Base-by-base conservation (phyloP, 176 grass and related monocot species). In the Saccharum officinarum region DNA sequence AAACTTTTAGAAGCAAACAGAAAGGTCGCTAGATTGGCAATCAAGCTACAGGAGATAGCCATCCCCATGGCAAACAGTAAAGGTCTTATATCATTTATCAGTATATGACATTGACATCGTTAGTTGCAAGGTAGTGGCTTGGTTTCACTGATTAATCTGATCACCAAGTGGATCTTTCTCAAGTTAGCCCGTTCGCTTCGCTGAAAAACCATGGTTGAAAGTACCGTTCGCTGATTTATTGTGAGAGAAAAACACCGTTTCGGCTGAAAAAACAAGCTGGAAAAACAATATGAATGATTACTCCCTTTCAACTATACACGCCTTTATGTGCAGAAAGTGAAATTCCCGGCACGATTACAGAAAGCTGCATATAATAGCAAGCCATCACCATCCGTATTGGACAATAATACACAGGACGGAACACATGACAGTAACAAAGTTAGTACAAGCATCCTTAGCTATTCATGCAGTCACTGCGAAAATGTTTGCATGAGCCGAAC, bases 321-420 rank as follows among this genome's bases (percentile, higher is more conserved):
- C 67, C 67, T 83, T 83, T 83, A 76, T n/a, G 67, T 5, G 16
- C 38, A 22, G 28, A 75, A 62, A 87, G 80, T 73, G 79, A 79
- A 77, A 60, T 44, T 34, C 16, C 25, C 37, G 59, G 80, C 31
- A 7, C 11, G 9, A 68, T 67, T 39, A 79, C 46, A 68, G 59
- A 49, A n/a, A 28, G 28, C 28, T 28, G 28, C 28, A 28, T 28
- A 28, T 28, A 28, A 28, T 28, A 28, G 28, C 28, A 87, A 59
- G 65, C 5, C 26, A 52, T 47, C 73, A 39, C 57, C 30, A 31
- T 73, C 57, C 28, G 78, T 82, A 71, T 81, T 52, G 36, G 26
- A 69, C 14, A 54, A 9, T 26, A 73, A 64, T 80, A 47, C 3
- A 68, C 18, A 37, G 62, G 47, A 34, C 3, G 6, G 47, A 10